Base-by-base conservation (phyloP, 2,329 filamentous ascomycete species). In the Talaromyces pinophilus region DNA sequence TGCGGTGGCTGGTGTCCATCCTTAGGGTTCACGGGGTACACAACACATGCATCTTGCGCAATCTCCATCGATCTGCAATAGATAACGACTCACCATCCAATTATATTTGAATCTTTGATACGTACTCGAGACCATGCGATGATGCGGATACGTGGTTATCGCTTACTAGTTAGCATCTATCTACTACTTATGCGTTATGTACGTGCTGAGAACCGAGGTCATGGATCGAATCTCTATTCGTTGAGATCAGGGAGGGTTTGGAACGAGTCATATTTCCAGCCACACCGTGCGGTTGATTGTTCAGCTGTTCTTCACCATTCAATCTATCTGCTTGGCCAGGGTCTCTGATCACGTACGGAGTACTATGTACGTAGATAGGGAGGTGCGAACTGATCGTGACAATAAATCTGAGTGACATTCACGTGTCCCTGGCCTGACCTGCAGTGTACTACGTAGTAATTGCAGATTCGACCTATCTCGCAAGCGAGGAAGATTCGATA, bases 1-100 rank as follows among this genome's bases (percentile, higher is more conserved):
- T 57, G 54, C 54, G 54, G 54, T 57, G 54, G 54, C 54, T 57
- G 54, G 30, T 57, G 48, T 52, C 48, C 48, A 52, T 30, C 46
- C 48, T 10, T 50, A 50, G 48, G 22, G 25, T 28, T 52, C 25
- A 52, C 22, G 33, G 6, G 7, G 54, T 57, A 22, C 17, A 28
- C 19, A 25, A 22, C 19, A 19, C 48, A 17, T 15, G 48, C 25
- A 5, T 25, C 25, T 25, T 17, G 17, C 28, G 17, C n/a, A 40
- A 25, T 57, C 54, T 57, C 54, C 33, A 57, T 57, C 19, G 54
- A 57, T 40, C 54, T 57, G 33, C 54, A 38, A 57, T 15, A 57
- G 54, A 57, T 57, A 57, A 57, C 54, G 33, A 57, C 11, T 0
- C 11, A 7, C 33, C 30, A 17, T 25, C n/a, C 54, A 57, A 22